phyloP scores from a whole-genome alignment of 140 eudicot species.

The Eryngium alpinum region DNA sequence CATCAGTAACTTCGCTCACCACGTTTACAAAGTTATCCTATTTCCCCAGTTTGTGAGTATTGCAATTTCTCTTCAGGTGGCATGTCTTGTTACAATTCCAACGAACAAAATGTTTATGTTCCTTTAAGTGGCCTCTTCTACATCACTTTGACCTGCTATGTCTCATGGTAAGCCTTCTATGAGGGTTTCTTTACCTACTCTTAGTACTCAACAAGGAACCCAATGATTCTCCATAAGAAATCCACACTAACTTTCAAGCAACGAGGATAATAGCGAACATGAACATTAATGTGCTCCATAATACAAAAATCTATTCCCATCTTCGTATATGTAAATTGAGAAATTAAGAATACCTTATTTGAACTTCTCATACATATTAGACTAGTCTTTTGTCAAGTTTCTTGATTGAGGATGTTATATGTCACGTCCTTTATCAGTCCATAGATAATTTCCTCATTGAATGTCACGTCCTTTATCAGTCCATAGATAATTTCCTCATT shows the following conservation, averaged over 20 bases:
- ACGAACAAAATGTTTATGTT: neutral
- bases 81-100: neutral
- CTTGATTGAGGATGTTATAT: too few species aligned
- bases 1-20: neutral
- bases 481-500: neutral
- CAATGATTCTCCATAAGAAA: neutral
- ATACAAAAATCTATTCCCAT: too few species aligned
- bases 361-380: neutral
- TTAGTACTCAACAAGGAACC: neutral
- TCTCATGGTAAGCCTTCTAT: neutral
- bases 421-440: neutral
- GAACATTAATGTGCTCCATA: neutral
- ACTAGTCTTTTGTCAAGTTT: too few species aligned
- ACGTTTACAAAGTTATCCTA: too few species aligned
- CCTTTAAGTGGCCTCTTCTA: neutral
- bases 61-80: too few species aligned
- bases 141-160: neutral
- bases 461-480: neutral
- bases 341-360: too few species aligned
- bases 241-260: neutral
- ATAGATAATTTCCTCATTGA: neutral
- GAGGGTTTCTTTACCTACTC: too few species aligned
- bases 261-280: neutral
- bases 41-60: too few species aligned
- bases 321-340: neutral